Evolutionary conservation across 2,329 filamentous ascomycete genomes (phyloP).

Genomic region (Cladosporium velox): DNA sequence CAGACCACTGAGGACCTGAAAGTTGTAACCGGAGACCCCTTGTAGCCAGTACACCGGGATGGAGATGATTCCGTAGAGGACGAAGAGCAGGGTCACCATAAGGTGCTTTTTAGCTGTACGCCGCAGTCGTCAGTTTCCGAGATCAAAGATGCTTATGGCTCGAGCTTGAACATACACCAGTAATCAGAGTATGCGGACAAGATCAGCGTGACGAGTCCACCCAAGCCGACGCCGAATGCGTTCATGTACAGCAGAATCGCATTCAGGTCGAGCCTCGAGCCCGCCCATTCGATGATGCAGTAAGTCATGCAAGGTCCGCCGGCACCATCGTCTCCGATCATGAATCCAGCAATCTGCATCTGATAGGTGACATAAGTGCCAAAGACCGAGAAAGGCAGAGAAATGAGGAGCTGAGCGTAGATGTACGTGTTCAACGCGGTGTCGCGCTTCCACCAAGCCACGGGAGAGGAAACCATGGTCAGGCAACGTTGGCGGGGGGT

Average conservation of each 20-base stretch:
- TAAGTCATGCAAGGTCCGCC: constrained; percentile 17
- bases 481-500: background rate
- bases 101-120: constrained; percentile 20
- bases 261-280: constrained; percentile 21
- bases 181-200: constrained; percentile 23
- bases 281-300: constrained; percentile 22
- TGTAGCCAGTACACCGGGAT: constrained; percentile 24
- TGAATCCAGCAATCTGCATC: constrained; percentile 19
- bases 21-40: constrained; percentile 15
- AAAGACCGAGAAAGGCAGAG: constrained; percentile 23
- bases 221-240: constrained; percentile 21
- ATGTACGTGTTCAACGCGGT: constrained; percentile 23
- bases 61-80: constrained; percentile 17
- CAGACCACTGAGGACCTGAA: constrained; percentile 19
- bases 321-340: constrained; percentile 16
- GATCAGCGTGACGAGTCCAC: constrained; percentile 21
- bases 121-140: background rate
- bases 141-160: background rate
- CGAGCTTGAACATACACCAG: constrained; percentile 18
- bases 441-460: constrained; percentile 21
- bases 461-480: background rate
- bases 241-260: constrained; percentile 22
- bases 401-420: constrained; percentile 20
- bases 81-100: constrained; percentile 18
- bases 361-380: constrained; percentile 22